These are phyloP conservation scores for Globisporangium cylindrosporum DNA, from an alignment of 352 stramenopile species.

Conservation along the genomic window DNA sequence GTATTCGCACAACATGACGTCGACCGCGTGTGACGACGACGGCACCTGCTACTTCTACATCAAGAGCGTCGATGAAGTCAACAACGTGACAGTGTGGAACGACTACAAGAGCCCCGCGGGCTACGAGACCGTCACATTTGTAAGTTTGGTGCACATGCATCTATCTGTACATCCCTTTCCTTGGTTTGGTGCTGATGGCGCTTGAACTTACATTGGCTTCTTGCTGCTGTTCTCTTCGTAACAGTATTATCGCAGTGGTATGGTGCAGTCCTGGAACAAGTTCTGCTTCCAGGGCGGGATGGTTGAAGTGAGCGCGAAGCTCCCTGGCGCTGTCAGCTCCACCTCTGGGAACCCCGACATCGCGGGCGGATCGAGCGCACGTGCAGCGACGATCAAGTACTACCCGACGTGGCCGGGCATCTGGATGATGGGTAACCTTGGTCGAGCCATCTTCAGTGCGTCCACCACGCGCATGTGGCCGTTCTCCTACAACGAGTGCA, in stretches of 20 bases:
- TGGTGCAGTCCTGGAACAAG: slow-evolving; percentile 94
- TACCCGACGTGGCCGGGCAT: slow-evolving; percentile 92
- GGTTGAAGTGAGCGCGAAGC: slow-evolving; percentile 85
- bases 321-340: slow-evolving; percentile 69
- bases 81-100: slow-evolving; percentile 64
- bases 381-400: slow-evolving; percentile 27
- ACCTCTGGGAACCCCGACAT: slow-evolving; percentile 60
- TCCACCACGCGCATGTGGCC: slow-evolving; percentile 94
- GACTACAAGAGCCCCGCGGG: slow-evolving; percentile 46
- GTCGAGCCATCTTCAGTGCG: slow-evolving; percentile 91
- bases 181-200: neutral
- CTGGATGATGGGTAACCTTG: slow-evolving; percentile 95
- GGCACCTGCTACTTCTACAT: slow-evolving; percentile 57
- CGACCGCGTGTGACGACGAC: slow-evolving; percentile 34
- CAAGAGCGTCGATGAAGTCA: slow-evolving; percentile 46
- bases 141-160: slow-evolving; percentile 40
- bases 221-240: neutral
- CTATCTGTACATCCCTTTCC: neutral
- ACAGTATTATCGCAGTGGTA: slow-evolving; percentile 36
- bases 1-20: slow-evolving; percentile 66
- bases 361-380: slow-evolving; percentile 63
- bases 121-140: slow-evolving; percentile 49
- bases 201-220: neutral
- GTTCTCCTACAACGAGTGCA: slow-evolving; percentile 93
- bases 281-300: slow-evolving; percentile 95